phyloP scores from a whole-genome alignment of 805 yeast genomes.

The Candida insectorum region DNA sequence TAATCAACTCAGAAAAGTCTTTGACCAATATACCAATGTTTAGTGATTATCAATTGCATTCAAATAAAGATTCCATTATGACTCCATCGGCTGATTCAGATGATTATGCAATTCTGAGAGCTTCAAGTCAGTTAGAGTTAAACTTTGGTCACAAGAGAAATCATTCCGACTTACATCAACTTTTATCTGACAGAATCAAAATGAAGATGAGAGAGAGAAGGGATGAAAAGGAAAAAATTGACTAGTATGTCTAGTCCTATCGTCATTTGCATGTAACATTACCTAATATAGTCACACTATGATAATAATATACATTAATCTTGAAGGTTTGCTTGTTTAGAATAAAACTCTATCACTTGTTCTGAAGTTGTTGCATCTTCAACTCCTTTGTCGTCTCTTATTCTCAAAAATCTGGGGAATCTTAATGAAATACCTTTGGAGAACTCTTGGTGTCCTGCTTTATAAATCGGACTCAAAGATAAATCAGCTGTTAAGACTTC shows the following conservation, averaged over 20 bases:
- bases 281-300: no score
- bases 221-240: constrained; percentile 13
- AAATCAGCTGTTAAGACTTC: constrained; percentile 92
- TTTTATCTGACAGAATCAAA: constrained; percentile 32
- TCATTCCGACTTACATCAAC: constrained; percentile 12
- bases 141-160: constrained; percentile 21
- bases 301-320: constrained; percentile 8
- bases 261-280: constrained; percentile 1
- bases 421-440: constrained; percentile 85
- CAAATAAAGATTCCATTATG: constrained; percentile 22
- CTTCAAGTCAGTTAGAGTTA: constrained; percentile 15
- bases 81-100: constrained; percentile 27
- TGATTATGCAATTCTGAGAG: constrained; percentile 23
- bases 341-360: constrained; percentile 81
- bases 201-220: constrained; percentile 34
- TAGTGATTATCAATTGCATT: constrained; percentile 44
- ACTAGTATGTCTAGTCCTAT: not conserved
- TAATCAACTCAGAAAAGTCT: constrained; percentile 59
- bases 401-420: constrained; percentile 80
- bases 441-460: constrained; percentile 69
- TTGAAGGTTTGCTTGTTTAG: constrained; percentile 54
- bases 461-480: constrained; percentile 83
- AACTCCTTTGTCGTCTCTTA: constrained; percentile 80
- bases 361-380: constrained; percentile 86
- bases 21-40: constrained; percentile 65